Evolutionary conservation across 805 yeast genomes (phyloP).

Genomic region (Cyberlindnera samutprakarnensis): DNA sequence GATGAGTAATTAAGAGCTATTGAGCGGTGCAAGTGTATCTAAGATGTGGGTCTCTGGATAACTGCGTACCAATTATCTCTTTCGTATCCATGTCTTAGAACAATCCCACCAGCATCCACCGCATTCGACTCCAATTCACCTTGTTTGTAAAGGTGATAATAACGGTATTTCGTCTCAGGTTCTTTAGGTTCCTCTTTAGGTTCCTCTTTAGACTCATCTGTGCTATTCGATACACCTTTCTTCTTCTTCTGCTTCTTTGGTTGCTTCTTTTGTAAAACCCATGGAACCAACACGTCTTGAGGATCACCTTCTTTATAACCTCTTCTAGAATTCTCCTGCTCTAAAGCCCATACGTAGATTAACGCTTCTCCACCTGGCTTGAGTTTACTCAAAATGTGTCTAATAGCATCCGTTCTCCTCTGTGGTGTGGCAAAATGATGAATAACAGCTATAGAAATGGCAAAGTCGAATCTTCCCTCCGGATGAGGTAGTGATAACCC

Average conservation of each 20-base stretch:
- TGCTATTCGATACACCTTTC: no score
- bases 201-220: no score
- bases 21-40: no score
- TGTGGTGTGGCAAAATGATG: slow-evolving; percentile 89
- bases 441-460: slow-evolving; percentile 89
- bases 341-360: slow-evolving; percentile 95
- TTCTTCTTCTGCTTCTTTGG: slow-evolving; percentile 26
- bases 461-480: slow-evolving; percentile 54
- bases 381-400: slow-evolving; percentile 56
- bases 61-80: slow-evolving; percentile 91
- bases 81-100: slow-evolving; percentile 77
- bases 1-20: no score
- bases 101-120: slow-evolving; percentile 56
- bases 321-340: slow-evolving; percentile 78
- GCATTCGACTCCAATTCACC: slow-evolving; percentile 81
- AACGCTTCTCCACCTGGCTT: slow-evolving; percentile 58
- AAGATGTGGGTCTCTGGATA: slow-evolving; percentile 20
- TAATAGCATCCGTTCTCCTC: slow-evolving; percentile 71
- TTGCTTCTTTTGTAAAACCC: slow-evolving; percentile 65
- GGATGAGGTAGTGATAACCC: slow-evolving; percentile 62
- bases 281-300: slow-evolving; percentile 91
- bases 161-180: slow-evolving; percentile 63
- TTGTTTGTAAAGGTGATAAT: slow-evolving; percentile 76
- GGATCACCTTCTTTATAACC: slow-evolving; percentile 90
- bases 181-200: slow-evolving; percentile 20